Evolutionary conservation across 2,329 filamentous ascomycete genomes (phyloP).

Genomic region (Ophiosphaerella herpotricha): DNA sequence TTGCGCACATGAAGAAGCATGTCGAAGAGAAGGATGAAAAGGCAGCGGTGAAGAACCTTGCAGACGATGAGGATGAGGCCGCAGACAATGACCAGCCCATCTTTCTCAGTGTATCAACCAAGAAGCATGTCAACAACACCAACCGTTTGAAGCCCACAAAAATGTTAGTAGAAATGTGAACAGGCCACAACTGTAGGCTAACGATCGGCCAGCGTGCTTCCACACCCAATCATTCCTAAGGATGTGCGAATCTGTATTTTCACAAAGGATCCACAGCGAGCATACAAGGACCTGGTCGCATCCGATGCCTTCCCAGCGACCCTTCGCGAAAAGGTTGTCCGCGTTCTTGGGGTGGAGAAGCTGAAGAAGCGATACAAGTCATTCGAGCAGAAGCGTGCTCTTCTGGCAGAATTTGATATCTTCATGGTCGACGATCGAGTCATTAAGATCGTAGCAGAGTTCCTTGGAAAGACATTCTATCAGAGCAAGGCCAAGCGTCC

Average conservation of each 20-base stretch:
- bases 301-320: conserved; percentile 63
- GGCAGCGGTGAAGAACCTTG: conserved; percentile 59
- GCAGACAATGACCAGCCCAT: conserved; percentile 58
- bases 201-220: conserved; percentile 57
- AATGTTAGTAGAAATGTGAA: conserved; percentile 54
- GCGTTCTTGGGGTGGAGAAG: conserved; percentile 80
- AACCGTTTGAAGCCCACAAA: conserved; percentile 82
- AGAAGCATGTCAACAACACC: conserved; percentile 72
- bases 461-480: conserved; percentile 93
- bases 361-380: conserved; percentile 87
- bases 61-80: conserved; percentile 51
- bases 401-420: conserved; percentile 84
- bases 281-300: conserved; percentile 86
- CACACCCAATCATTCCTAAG: conserved; percentile 72
- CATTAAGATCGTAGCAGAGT: conserved; percentile 69
- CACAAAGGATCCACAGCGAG: conserved; percentile 78
- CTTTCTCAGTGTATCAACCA: conserved; percentile 67
- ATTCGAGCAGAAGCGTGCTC: conserved; percentile 79
- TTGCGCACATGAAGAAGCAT: conserved; percentile 61
- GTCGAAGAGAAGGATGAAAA: conserved; percentile 53
- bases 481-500: conserved; percentile 81
- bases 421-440: conserved; percentile 94
- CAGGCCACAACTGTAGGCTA: conserved; percentile 8
- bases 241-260: conserved; percentile 81
- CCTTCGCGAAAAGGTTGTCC: conserved; percentile 54